Percentiles rank a stretch among this genome's conserved stretches.
phyloP scores from a whole-genome alignment of 1,284 basidiomycete genomes.

The Mycosarcoma mackinlayi region DNA sequence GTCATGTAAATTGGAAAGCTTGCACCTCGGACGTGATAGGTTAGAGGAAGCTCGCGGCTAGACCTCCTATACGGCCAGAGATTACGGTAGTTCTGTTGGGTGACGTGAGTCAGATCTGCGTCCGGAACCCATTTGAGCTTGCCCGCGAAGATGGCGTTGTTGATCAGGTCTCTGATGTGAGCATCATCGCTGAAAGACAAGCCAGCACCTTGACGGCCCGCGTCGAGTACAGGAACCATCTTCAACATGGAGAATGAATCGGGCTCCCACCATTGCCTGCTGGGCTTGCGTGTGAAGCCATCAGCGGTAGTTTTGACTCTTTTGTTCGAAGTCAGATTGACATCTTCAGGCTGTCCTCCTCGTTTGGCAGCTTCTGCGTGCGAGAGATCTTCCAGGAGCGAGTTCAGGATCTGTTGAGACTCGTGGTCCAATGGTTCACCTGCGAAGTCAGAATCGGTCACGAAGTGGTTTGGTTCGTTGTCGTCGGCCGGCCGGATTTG shows the following conservation, averaged over 20 bases:
- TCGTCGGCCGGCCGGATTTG: too few relatives aligned
- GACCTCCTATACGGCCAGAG: neutral
- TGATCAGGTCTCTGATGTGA: neutral
- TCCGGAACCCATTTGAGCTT: conserved; percentile 1
- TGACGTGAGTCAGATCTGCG: neutral
- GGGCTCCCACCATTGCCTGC: neutral
- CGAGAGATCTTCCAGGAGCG: neutral
- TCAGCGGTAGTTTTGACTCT: too few relatives aligned
- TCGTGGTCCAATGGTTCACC: too few relatives aligned
- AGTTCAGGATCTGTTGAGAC: neutral
- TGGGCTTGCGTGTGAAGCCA: too few relatives aligned
- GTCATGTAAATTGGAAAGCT: too few relatives aligned
- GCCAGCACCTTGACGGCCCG: too few relatives aligned
- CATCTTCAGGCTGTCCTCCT: neutral
- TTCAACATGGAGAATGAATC: neutral
- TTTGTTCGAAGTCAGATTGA: too few relatives aligned
- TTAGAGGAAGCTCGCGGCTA: neutral
- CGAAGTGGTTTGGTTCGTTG: too few relatives aligned
- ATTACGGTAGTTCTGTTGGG: neutral
- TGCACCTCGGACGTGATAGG: neutral
- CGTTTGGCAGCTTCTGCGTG: neutral
- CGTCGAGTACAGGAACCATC: neutral
- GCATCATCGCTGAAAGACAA: neutral
- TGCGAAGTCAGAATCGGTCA: neutral
- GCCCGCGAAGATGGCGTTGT: neutral